Evolutionary conservation across 2,329 filamentous ascomycete genomes (phyloP).

Genomic region (Trichoderma sp.): DNA sequence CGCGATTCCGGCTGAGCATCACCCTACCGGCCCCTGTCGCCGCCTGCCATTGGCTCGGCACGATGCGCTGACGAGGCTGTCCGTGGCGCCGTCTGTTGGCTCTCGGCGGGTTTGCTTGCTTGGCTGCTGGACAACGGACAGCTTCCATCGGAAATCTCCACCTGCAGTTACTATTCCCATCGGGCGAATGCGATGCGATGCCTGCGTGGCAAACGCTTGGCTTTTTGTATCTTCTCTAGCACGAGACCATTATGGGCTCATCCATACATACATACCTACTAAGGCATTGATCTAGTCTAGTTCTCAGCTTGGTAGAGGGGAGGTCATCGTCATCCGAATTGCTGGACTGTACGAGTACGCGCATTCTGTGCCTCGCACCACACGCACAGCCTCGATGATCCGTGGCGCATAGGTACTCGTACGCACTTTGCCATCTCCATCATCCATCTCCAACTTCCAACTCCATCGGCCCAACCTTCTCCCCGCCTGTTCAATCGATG

Average conservation of each 20-base stretch:
- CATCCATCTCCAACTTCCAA: background rate
- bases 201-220: background rate
- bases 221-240: too few species aligned
- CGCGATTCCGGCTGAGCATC: conserved; percentile 4
- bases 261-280: too few species aligned
- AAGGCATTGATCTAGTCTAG: background rate
- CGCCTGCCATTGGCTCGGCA: conserved; percentile 15
- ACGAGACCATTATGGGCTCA: background rate
- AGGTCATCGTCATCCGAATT: background rate
- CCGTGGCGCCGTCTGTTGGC: background rate
- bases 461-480: background rate
- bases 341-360: too few species aligned
- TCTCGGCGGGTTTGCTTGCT: background rate
- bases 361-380: too few species aligned
- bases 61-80: conserved; percentile 20
- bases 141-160: too few species aligned
- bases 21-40: background rate
- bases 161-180: too few species aligned
- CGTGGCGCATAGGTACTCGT: background rate
- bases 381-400: background rate
- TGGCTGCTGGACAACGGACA: background rate
- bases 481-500: background rate
- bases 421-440: background rate
- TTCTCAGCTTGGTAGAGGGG: background rate
- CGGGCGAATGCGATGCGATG: background rate